Evolutionary conservation across 2,329 filamentous ascomycete species (phyloP).

Genomic region (Sporothrix humicola): DNA sequence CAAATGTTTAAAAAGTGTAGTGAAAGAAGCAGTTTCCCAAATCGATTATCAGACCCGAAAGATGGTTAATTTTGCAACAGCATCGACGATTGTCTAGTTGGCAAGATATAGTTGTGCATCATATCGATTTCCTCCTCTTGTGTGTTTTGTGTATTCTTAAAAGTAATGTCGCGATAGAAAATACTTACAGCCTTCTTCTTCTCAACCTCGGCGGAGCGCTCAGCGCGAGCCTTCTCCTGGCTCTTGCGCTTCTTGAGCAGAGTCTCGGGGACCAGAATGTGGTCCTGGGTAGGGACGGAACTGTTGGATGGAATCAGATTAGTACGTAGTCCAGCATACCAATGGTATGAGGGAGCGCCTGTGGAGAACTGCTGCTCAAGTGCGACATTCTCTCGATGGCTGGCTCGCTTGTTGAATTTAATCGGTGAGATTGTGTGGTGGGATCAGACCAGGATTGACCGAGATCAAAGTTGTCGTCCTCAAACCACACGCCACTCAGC

Average conservation of each 20-base stretch:
- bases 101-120: conserved; percentile 85
- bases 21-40: not conserved
- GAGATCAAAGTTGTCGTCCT: not conserved
- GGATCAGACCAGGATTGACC: conserved; percentile 32
- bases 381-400: conserved; percentile 90
- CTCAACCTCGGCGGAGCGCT: conserved; percentile 76
- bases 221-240: conserved; percentile 98
- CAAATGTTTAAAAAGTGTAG: no score
- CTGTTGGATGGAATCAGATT: conserved; percentile 74
- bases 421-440: conserved; percentile 68
- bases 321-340: conserved; percentile 76
- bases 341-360: conserved; percentile 69
- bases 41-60: conserved; percentile 89
- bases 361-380: conserved; percentile 91
- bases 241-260: conserved; percentile 99
- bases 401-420: conserved; percentile 80
- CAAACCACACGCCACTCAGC: conserved; percentile 58
- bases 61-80: conserved; percentile 98
- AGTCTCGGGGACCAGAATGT: conserved; percentile 98
- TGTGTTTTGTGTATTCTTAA: conserved; percentile 39
- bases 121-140: conserved; percentile 56
- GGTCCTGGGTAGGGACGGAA: conserved; percentile 90
- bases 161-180: no score
- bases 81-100: conserved; percentile 96
- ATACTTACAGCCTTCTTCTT: conserved; percentile 86